Base-by-base conservation (phyloP, 495 filamentous ascomycete species). In the Xylaria curta region DNA sequence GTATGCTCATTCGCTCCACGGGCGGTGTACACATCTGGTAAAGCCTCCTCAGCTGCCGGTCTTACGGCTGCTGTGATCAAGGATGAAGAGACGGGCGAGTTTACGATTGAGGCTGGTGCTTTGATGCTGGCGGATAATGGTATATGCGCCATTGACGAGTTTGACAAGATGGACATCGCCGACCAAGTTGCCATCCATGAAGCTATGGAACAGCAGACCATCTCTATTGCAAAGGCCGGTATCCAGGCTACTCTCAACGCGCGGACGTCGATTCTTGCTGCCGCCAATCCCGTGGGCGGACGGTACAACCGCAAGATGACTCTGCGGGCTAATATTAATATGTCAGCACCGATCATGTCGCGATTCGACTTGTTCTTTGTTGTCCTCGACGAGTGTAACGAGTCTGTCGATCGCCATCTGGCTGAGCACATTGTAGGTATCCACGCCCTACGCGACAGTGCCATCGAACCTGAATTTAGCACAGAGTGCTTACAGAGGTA, bases 171-270 rank as follows among this genome's bases (percentile, higher is more conserved):
- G 96, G 96, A 99, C 77, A 93, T 99, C 65, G 88, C 84, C 60
- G 96, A 99, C 82, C 96, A 99, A 84, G 96, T 99, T 59, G 96
- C 96, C 73, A 98, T 99, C 81, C 96, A 99, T 89, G 96, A 99
- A 88, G 97, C 97, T 67, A 99, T 99, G 96, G 96, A 99, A 87
- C 96, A 99, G 83, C 96, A 99, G 84, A 99, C 96, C 24, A 99
- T 99, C 75, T 98, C 95, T 26, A 99, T 99, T 80, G 96, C 96
- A 71, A 99, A 99, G 78, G 96, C 96, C 4, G 96, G 96, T 77
- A 99, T 99, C 72, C 96, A 99, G 79, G 97, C 96, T 3, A 99
- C 96, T 0, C 90, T 99, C 51, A 99, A 98, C 76, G 96, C 96
- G 0, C 86, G 96, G 36, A 98, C 96, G 4, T 94, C 91, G 17